phyloP scores from a whole-genome alignment of 495 filamentous ascomycete genomes.

The Penicillium cinerascens region DNA sequence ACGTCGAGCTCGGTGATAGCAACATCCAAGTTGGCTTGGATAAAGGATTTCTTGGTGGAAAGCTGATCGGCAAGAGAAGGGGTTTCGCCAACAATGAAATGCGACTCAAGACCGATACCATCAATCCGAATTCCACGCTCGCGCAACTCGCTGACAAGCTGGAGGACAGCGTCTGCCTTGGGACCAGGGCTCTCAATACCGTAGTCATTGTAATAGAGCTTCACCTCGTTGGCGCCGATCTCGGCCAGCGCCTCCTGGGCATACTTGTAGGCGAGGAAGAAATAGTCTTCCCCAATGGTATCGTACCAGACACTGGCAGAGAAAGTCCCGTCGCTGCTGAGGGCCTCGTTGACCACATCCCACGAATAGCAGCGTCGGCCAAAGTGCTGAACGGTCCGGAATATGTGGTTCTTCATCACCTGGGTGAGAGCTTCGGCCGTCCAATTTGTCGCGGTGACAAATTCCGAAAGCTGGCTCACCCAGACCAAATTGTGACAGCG shows the following conservation, averaged over 20 bases:
- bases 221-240: slow-evolving; percentile 33
- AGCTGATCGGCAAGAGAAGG: slow-evolving; percentile 38
- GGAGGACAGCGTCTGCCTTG: slow-evolving; percentile 45
- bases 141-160: slow-evolving; percentile 47
- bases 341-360: slow-evolving; percentile 56
- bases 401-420: slow-evolving; percentile 46
- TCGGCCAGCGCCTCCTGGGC: slow-evolving; percentile 37
- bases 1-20: slow-evolving; percentile 65
- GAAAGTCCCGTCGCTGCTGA: slow-evolving; percentile 41
- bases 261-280: slow-evolving; percentile 36
- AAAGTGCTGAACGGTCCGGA: slow-evolving; percentile 43
- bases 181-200: slow-evolving; percentile 54
- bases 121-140: slow-evolving; percentile 52
- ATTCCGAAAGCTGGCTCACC: slow-evolving; percentile 51
- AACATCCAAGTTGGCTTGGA: slow-evolving; percentile 49
- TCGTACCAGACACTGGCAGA: slow-evolving; percentile 24
- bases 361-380: slow-evolving; percentile 38
- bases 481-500: slow-evolving; percentile 60
- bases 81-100: slow-evolving; percentile 53
- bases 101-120: slow-evolving; percentile 57
- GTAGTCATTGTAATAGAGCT: slow-evolving; percentile 68
- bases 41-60: slow-evolving; percentile 41
- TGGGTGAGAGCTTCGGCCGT: slow-evolving; percentile 40
- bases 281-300: slow-evolving; percentile 25
- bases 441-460: slow-evolving; percentile 46